Conservation (phyloP, 73 alveolate genomes). For the Paraurostyla sp. region DNA sequence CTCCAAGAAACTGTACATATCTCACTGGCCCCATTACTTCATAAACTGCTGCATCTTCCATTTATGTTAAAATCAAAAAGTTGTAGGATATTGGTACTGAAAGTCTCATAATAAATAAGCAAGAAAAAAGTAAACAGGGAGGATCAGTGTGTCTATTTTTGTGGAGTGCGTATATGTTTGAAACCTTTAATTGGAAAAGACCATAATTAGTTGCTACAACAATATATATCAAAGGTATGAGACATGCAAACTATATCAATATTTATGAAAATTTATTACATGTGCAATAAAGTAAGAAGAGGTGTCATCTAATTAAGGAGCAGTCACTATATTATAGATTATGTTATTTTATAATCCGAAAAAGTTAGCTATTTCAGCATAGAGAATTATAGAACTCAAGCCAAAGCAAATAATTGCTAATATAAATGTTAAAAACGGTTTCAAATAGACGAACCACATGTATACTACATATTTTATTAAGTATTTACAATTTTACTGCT, state of each 20-base stretch:
- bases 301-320: neutral
- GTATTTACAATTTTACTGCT: too few relatives aligned
- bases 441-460: constrained; percentile 21
- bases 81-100: constrained; percentile 41
- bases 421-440: neutral
- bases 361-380: constrained; percentile 53
- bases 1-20: constrained; percentile 38
- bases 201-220: constrained; percentile 45
- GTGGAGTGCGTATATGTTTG: constrained; percentile 35
- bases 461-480: constrained; percentile 8
- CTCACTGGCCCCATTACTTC: constrained; percentile 48
- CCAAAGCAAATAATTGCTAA: neutral
- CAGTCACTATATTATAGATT: constrained; percentile 25
- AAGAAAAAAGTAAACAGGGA: constrained; percentile 24
- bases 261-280: neutral
- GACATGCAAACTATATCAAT: neutral
- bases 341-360: constrained; percentile 39
- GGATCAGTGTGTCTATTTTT: constrained; percentile 36
- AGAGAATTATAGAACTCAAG: neutral
- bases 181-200: constrained; percentile 11
- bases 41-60: constrained; percentile 21
- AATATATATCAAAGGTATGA: constrained; percentile 25
- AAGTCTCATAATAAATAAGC: constrained; percentile 21
- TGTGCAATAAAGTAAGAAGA: neutral
- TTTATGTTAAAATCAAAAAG: constrained; percentile 4